These are phyloP conservation scores for Fusarium irregulare DNA, from an alignment of 2,329 filamentous ascomycete genomes.

Conservation along the genomic window DNA sequence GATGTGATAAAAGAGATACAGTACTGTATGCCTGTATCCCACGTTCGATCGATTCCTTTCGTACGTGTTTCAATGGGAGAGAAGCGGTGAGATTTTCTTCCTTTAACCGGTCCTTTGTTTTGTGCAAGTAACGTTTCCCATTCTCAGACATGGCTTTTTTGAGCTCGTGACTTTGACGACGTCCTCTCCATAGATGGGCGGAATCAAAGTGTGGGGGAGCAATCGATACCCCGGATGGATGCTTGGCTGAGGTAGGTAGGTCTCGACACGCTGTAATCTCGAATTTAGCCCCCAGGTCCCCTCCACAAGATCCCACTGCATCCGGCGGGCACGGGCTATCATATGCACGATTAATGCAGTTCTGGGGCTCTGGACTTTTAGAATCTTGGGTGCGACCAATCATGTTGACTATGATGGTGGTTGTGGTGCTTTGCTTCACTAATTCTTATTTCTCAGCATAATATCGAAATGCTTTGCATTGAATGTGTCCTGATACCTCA, in stretches of 20 bases:
- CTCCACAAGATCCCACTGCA: slow-evolving; percentile 25
- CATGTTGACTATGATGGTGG: neutral
- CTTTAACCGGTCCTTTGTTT: neutral
- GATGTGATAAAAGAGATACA: neutral
- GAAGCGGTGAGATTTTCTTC: slow-evolving; percentile 29
- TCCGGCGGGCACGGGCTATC: slow-evolving; percentile 27
- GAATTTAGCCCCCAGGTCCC: slow-evolving; percentile 3
- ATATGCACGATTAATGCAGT: slow-evolving; percentile 37
- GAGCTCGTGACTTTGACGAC: slow-evolving; percentile 14
- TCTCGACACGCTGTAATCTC: slow-evolving; percentile 12
- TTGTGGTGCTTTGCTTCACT: slow-evolving; percentile 36
- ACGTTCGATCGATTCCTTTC: slow-evolving; percentile 15
- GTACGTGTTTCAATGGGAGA: slow-evolving; percentile 12
- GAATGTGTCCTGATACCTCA: neutral
- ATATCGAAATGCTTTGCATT: slow-evolving; percentile 1
- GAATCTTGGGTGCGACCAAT: slow-evolving; percentile 26
- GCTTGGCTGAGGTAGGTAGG: slow-evolving; percentile 10
- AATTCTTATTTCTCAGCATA: slow-evolving; percentile 39
- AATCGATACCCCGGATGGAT: slow-evolving; percentile 15
- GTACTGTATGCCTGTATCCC: neutral
- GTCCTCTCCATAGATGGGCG: neutral
- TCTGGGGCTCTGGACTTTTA: slow-evolving; percentile 20
- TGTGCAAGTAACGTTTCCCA: neutral
- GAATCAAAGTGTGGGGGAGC: slow-evolving; percentile 35
- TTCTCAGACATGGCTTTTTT: slow-evolving; percentile 19